These are phyloP conservation scores for Suillus variegatus DNA, from an alignment of 768 basidiomycete genomes.

Conservation along the genomic window DNA sequence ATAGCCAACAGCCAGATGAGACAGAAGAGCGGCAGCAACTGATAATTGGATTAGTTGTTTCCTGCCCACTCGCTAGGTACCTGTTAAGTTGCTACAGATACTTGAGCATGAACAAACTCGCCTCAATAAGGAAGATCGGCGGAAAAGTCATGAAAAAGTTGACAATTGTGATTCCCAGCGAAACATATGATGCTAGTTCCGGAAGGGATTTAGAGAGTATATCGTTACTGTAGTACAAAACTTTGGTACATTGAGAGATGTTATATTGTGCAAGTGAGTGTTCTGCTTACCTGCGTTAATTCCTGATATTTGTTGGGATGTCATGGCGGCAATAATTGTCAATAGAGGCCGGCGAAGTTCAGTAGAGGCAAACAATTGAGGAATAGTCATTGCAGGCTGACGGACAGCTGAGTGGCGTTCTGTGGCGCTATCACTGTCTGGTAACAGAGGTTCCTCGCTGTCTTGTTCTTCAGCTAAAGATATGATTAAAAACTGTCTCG, in stretches of 20 bases:
- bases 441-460: conserved; percentile 29
- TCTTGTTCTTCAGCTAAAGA: conserved; percentile 25
- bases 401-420: conserved; percentile 23
- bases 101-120: conserved; percentile 27
- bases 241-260: conserved; percentile 35
- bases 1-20: conserved; percentile 66
- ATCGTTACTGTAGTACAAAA: conserved; percentile 89
- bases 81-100: conserved; percentile 1
- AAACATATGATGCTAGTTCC: conserved; percentile 76
- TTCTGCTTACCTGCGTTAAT: conserved; percentile 67
- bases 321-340: conserved; percentile 71
- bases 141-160: conserved; percentile 79
- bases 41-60: conserved; percentile 70
- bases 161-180: conserved; percentile 80
- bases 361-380: conserved; percentile 48
- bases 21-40: conserved; percentile 61
- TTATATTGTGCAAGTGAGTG: background rate
- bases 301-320: conserved; percentile 79
- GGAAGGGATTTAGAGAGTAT: conserved; percentile 84
- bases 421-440: conserved; percentile 18
- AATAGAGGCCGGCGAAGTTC: conserved; percentile 65
- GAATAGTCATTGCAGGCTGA: conserved; percentile 47
- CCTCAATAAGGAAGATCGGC: conserved; percentile 86
- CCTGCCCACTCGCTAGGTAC: conserved; percentile 66
- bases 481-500: background rate